A percentile compares a stretch with the other conserved stretches of the same genome.
Evolutionary conservation across 306 rosid species (phyloP).

Genomic region (Vigna hirtella): DNA sequence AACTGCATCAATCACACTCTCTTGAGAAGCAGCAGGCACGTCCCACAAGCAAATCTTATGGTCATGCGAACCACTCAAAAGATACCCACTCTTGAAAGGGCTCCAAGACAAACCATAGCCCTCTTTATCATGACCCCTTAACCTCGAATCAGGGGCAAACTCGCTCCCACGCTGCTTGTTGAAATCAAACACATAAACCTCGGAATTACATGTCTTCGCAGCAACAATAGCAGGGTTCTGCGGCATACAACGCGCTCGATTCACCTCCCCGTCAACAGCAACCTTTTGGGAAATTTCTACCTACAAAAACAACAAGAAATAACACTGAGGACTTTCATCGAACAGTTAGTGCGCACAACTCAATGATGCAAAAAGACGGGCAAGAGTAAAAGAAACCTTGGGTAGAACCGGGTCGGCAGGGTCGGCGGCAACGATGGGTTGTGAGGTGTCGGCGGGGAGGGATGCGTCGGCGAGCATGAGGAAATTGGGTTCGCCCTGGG

Average conservation of each 20-base stretch:
- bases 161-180: slow-evolving; percentile 49
- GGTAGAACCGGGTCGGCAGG: slow-evolving; percentile 56
- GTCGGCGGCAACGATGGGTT: slow-evolving; percentile 41
- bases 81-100: slow-evolving; percentile 67
- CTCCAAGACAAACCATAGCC: slow-evolving; percentile 98
- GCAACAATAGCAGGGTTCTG: slow-evolving; percentile 70
- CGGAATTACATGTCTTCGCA: slow-evolving; percentile 80
- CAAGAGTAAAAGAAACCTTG: slow-evolving; percentile 51
- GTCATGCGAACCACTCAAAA: slow-evolving; percentile 88
- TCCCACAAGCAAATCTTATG: slow-evolving; percentile 89
- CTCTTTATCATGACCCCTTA: slow-evolving; percentile 92
- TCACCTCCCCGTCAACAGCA: slow-evolving; percentile 91
- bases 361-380: background rate
- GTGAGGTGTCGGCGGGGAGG: slow-evolving; percentile 56
- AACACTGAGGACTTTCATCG: slow-evolving; percentile 45
- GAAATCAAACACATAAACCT: slow-evolving; percentile 80
- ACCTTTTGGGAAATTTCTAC: slow-evolving; percentile 70
- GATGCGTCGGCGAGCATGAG: slow-evolving; percentile 76
- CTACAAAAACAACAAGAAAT: slow-evolving; percentile 45
- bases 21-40: slow-evolving; percentile 61
- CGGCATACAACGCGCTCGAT: slow-evolving; percentile 87
- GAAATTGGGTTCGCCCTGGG: slow-evolving; percentile 67
- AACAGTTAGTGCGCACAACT: slow-evolving; percentile 44
- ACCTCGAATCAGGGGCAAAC: slow-evolving; percentile 78
- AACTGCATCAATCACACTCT: slow-evolving; percentile 70